Conservation (phyloP, 129 eudicot genomes). For the Flaveria robusta region DNA sequence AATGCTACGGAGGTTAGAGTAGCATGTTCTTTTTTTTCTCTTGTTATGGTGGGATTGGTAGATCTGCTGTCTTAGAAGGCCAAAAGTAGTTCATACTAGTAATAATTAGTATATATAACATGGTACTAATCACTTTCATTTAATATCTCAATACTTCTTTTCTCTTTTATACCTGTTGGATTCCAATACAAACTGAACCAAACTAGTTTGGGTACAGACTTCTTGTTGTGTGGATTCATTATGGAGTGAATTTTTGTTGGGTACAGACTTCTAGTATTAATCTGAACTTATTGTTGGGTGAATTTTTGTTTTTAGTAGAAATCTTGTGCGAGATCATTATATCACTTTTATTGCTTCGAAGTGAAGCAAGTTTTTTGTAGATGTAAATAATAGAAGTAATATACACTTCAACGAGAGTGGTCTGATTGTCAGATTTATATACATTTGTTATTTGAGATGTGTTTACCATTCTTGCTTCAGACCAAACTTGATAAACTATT, state of each 20-base stretch:
- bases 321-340: background rate
- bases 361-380: background rate
- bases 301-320: background rate
- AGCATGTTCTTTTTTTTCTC: conserved; percentile 1
- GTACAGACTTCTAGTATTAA: background rate
- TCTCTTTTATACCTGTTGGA: background rate
- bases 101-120: background rate
- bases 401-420: background rate
- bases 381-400: conserved; percentile 3
- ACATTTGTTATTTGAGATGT: background rate
- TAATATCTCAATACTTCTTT: background rate
- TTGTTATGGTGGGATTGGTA: background rate
- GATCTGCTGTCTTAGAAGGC: background rate
- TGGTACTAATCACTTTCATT: background rate
- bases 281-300: background rate
- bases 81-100: background rate
- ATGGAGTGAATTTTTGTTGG: background rate
- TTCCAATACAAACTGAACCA: background rate
- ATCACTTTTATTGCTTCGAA: background rate
- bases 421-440: background rate
- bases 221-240: background rate
- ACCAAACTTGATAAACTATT: background rate
- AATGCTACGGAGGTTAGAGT: background rate
- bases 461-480: background rate
- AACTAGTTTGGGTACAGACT: background rate